Conservation (phyloP, 192 early-diverging fungal species). For the Lobulomyces angularis region DNA sequence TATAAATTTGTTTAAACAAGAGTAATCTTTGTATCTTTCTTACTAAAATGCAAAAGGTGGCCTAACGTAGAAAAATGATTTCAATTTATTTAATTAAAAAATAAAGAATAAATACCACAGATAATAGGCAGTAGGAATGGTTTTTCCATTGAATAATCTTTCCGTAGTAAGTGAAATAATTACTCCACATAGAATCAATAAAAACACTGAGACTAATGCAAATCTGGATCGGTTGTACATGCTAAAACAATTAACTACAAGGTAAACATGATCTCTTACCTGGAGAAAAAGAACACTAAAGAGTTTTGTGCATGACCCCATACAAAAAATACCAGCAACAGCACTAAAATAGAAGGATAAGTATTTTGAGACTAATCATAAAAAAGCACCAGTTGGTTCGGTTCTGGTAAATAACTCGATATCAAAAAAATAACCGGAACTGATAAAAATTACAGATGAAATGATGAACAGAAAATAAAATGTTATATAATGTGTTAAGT, state of each 20-base stretch:
- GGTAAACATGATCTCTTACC: constrained; percentile 3
- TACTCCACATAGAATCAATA: constrained; percentile 53
- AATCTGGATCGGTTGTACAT: background rate
- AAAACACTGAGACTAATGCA: constrained; percentile 37
- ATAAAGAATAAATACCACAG: constrained; percentile 28
- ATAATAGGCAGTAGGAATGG: constrained; percentile 32
- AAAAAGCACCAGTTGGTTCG: constrained; percentile 24
- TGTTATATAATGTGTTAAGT: constrained; percentile 47
- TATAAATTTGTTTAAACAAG: no score
- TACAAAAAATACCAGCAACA: constrained; percentile 31
- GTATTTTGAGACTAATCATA: no score
- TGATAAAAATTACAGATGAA: constrained; percentile 44
- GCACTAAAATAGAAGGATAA: no score
- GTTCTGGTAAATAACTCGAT: constrained; percentile 56
- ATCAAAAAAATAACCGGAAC: constrained; percentile 38
- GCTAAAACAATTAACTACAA: constrained; percentile 3
- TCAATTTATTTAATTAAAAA: background rate
- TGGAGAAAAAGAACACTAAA: constrained; percentile 47
- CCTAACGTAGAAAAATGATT: background rate
- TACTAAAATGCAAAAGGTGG: background rate
- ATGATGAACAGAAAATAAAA: constrained; percentile 49
- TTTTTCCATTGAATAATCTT: constrained; percentile 16
- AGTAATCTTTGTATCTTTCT: no score
- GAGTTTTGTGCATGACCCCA: constrained; percentile 51
- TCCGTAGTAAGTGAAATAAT: constrained; percentile 44